Evolutionary conservation across 2,329 filamentous ascomycete genomes (phyloP), one percentile per base, ranked within the genome.

Genomic region (Pyricularia grisea): DNA sequence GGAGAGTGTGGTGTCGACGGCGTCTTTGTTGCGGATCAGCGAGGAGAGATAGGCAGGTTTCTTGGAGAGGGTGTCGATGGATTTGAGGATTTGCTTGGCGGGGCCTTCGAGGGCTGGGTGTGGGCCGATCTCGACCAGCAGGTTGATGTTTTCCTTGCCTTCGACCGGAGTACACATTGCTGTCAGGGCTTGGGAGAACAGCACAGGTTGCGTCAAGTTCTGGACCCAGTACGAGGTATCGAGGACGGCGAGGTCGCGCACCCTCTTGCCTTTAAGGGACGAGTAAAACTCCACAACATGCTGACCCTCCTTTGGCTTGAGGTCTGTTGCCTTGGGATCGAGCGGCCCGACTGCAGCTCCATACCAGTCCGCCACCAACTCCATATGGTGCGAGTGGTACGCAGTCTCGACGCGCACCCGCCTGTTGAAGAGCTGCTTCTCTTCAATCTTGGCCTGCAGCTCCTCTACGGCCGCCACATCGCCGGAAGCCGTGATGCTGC

Each of bases 351-450:
- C 70, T 6, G 70, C 61, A 5, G 61, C 58, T 20, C 71, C 60
- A 67, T 78, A 77, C 42, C 70, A 70, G 30, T 69, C 70, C 1
- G 74, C 73, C 14, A 75, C 72, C 2, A 69, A 60, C 55, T 73
- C 70, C 76, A 79, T 78, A 63, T 78, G 74, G 23, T 74, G 75
- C 2, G 78, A 79, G 71, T 81, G 79, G 69, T 81, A 81, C 0
- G 79, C 78, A 11, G 73, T 74, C 31, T 77, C 73, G 9, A 79
- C 76, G 30, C 72, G 76, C 2, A 78, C 72, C n/a, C 72, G 72
- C 25, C 78, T 71, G 31, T 73, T 73, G 70, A 79, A 79, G 4
- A 77, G 23, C 5, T 71, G 67, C 20, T 70, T 58, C 61, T 68
- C 50, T 17, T 71, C 70, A 0, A 72, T 65, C 25, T 61, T 33